These are phyloP conservation scores for Saraca asoca DNA, from an alignment of 331 rosid genomes.

Conservation along the genomic window DNA sequence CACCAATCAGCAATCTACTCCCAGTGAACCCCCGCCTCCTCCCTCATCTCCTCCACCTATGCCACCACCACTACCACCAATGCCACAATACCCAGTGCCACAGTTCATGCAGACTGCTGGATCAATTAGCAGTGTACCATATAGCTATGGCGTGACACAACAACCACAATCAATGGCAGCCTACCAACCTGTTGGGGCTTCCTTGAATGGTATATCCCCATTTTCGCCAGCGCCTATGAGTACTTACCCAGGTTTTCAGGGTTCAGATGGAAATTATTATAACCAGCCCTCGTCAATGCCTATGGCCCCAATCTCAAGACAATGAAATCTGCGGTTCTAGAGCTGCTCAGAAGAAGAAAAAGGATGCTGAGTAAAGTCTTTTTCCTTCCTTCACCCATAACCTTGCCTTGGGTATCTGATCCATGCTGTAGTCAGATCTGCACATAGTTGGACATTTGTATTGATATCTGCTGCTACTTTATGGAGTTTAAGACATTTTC, in stretches of 20 bases:
- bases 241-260: slow-evolving; percentile 81
- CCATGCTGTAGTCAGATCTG: slow-evolving; percentile 52
- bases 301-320: slow-evolving; percentile 83
- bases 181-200: slow-evolving; percentile 53
- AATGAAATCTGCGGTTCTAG: slow-evolving; percentile 43
- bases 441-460: slow-evolving; percentile 61
- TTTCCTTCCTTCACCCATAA: slow-evolving; percentile 24
- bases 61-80: slow-evolving; percentile 86
- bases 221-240: slow-evolving; percentile 50
- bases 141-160: slow-evolving; percentile 59
- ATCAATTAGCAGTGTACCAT: slow-evolving; percentile 54
- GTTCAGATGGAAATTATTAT: slow-evolving; percentile 80
- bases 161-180: slow-evolving; percentile 54
- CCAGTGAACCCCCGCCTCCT: slow-evolving; percentile 76
- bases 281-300: slow-evolving; percentile 81
- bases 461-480: slow-evolving; percentile 31
- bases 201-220: slow-evolving; percentile 55
- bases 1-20: slow-evolving; percentile 59
- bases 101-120: slow-evolving; percentile 73
- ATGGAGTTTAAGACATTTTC: slow-evolving; percentile 35
- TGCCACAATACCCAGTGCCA: slow-evolving; percentile 65
- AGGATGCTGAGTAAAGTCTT: slow-evolving; percentile 30
- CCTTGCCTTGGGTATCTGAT: slow-evolving; percentile 49
- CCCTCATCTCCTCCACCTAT: slow-evolving; percentile 87
- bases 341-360: slow-evolving; percentile 31